Evolutionary conservation across 139 green algal genomes (phyloP).

Genomic region (Axilococcus clingmanii): DNA sequence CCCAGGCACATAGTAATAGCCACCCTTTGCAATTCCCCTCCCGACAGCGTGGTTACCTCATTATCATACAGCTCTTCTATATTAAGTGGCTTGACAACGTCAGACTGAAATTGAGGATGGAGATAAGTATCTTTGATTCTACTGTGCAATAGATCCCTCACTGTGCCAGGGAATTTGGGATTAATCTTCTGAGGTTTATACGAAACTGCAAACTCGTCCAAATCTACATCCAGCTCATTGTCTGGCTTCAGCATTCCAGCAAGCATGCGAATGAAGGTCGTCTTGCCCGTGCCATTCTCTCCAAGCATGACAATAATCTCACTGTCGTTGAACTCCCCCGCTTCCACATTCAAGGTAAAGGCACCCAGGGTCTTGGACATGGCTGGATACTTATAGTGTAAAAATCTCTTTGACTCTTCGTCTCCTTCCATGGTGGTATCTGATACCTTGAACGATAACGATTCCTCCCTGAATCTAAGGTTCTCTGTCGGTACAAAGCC

Average conservation of each 20-base stretch:
- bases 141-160: slow-evolving; percentile 89
- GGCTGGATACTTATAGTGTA: slow-evolving; percentile 80
- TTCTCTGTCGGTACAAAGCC: slow-evolving; percentile 99
- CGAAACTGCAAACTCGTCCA: slow-evolving; percentile 81
- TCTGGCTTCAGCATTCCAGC: slow-evolving; percentile 68
- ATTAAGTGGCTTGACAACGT: slow-evolving; percentile 85
- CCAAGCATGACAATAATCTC: slow-evolving; percentile 98
- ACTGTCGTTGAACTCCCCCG: slow-evolving; percentile 84
- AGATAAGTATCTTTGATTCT: slow-evolving; percentile 87
- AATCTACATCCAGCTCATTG: slow-evolving; percentile 39
- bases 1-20: slow-evolving; percentile 90
- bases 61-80: slow-evolving; percentile 94
- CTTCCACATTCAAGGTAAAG: slow-evolving; percentile 65
- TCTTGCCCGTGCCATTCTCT: slow-evolving; percentile 98
- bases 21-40: slow-evolving; percentile 88
- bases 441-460: slow-evolving; percentile 90
- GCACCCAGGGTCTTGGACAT: slow-evolving; percentile 83
- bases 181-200: slow-evolving; percentile 99
- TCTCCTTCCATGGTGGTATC: slow-evolving; percentile 49
- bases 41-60: slow-evolving; percentile 88
- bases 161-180: slow-evolving; percentile 90
- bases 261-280: slow-evolving; percentile 98
- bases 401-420: slow-evolving; percentile 74
- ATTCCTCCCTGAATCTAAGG: slow-evolving; percentile 93
- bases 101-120: slow-evolving; percentile 83